Conservation (phyloP, 2,329 filamentous ascomycete species). For the Colletotrichum cordylinicola region DNA sequence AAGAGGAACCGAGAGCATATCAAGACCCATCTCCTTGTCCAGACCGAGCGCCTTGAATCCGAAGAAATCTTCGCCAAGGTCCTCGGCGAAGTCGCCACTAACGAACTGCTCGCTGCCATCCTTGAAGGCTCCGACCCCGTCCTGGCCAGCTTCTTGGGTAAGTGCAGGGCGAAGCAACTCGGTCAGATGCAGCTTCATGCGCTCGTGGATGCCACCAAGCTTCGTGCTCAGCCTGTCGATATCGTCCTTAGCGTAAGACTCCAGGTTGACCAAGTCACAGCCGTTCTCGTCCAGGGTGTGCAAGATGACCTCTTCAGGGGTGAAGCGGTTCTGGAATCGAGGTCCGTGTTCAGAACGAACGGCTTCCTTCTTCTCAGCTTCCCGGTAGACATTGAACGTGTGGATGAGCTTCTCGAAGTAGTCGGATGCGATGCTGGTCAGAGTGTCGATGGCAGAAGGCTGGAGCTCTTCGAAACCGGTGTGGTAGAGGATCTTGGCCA, state of each 20-base stretch:
- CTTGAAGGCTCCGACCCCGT: constrained; percentile 90
- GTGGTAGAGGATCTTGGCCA: constrained; percentile 95
- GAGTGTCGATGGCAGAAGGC: constrained; percentile 87
- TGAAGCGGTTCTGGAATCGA: constrained; percentile 70
- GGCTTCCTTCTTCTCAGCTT: constrained; percentile 77
- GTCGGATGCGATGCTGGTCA: constrained; percentile 87
- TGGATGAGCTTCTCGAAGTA: constrained; percentile 86
- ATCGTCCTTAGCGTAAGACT: constrained; percentile 90
- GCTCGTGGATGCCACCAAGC: constrained; percentile 85
- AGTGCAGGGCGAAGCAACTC: constrained; percentile 92
- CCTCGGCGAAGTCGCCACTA: constrained; percentile 95
- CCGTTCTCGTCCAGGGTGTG: constrained; percentile 88
- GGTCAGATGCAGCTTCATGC: constrained; percentile 92
- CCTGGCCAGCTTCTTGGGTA: constrained; percentile 72
- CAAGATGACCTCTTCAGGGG: constrained; percentile 82
- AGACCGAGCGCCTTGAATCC: constrained; percentile 95
- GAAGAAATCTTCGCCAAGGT: constrained; percentile 98
- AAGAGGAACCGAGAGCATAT: constrained; percentile 88
- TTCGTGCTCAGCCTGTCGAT: constrained; percentile 85
- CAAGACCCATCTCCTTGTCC: constrained; percentile 87
- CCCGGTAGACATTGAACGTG: constrained; percentile 82
- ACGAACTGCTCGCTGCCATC: constrained; percentile 98
- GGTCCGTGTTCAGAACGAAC: constrained; percentile 47
- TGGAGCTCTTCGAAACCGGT: constrained; percentile 97
- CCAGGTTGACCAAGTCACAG: constrained; percentile 79